Base-by-base conservation (phyloP, 2,329 filamentous ascomycete species). In the Pyricularia pennisetigena region DNA sequence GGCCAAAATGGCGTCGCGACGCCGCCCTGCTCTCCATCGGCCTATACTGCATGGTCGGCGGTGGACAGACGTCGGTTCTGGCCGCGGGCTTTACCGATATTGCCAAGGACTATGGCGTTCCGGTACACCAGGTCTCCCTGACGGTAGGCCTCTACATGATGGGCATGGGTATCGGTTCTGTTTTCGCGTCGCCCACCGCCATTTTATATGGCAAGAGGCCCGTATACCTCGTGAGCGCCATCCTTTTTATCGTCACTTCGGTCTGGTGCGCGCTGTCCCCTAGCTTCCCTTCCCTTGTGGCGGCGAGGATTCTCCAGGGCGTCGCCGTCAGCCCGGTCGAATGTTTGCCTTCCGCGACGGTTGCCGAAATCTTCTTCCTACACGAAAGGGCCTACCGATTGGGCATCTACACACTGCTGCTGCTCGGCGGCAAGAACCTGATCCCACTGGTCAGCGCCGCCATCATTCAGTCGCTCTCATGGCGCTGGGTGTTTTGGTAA, bases 121-220 rank as follows among this genome's bases (percentile, higher is more conserved):
- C 86, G 0, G 87, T 91, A n/a, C 86, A 92, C 35, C 79, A 85
- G 67, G 93, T 97, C 4, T 90, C 94, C 2, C 82, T 97, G 69
- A 98, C 94, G 0, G 97, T 93, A 0, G 94, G 94, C 0, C 80
- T 97, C 14, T 97, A 93, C 80, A 97, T 98, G 94, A 84, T 97
- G 86, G 95, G 95, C 0, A 81, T 98, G 57, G 94, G 94, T 1
- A 73, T 97, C 0, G 94, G 94, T 1, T 93, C 89, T n/a, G 89
- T 97, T 7, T 75, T 98, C 67, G 89, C 91, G 73, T 95, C 92
- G 0, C 95, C 94, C 0, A 97, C 94, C 0, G 94, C 94, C 32
- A 97, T 98, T 70, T 76, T 97, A 0, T 97, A 82, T 69, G 95
- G 94, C 1, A 98, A 98, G 79, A 85, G 94, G 14, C 93, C 94